Evolutionary conservation across 768 basidiomycete genomes (phyloP).

Genomic region (Mycena alexandri): DNA sequence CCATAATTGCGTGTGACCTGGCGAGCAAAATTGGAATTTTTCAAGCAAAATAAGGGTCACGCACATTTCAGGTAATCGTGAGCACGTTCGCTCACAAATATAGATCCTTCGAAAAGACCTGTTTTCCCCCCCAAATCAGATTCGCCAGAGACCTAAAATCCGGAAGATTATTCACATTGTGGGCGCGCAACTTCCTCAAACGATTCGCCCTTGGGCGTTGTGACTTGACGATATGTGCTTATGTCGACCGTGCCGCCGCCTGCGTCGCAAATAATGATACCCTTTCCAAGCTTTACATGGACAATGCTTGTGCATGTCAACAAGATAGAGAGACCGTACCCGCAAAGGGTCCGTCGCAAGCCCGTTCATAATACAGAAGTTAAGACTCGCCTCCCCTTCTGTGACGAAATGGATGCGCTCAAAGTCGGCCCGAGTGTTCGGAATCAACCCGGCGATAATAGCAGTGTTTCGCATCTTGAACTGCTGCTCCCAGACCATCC

Average conservation of each 20-base stretch:
- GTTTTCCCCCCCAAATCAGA: not conserved
- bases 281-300: slow-evolving; percentile 43
- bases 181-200: slow-evolving; percentile 65
- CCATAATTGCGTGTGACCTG: too few relatives aligned
- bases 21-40: slow-evolving; percentile 1
- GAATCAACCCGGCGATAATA: slow-evolving; percentile 62
- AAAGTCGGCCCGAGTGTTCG: slow-evolving; percentile 52
- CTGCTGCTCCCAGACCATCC: slow-evolving; percentile 77
- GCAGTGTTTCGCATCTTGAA: slow-evolving; percentile 68
- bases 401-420: slow-evolving; percentile 68
- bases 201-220: slow-evolving; percentile 39
- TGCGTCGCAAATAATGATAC: slow-evolving; percentile 69
- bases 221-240: slow-evolving; percentile 63
- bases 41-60: slow-evolving; percentile 5
- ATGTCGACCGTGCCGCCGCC: slow-evolving; percentile 75
- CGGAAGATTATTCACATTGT: slow-evolving; percentile 49
- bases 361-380: slow-evolving; percentile 66
- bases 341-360: slow-evolving; percentile 53
- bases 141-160: not conserved
- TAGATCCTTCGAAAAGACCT: slow-evolving; percentile 67
- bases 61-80: slow-evolving; percentile 54
- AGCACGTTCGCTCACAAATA: slow-evolving; percentile 63
- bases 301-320: slow-evolving; percentile 10
- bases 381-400: slow-evolving; percentile 73
- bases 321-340: slow-evolving; percentile 36